Evolutionary conservation across 805 yeast species (phyloP), one percentile per base, ranked within the genome.

Genomic region (Kregervanrija fluxuum): DNA sequence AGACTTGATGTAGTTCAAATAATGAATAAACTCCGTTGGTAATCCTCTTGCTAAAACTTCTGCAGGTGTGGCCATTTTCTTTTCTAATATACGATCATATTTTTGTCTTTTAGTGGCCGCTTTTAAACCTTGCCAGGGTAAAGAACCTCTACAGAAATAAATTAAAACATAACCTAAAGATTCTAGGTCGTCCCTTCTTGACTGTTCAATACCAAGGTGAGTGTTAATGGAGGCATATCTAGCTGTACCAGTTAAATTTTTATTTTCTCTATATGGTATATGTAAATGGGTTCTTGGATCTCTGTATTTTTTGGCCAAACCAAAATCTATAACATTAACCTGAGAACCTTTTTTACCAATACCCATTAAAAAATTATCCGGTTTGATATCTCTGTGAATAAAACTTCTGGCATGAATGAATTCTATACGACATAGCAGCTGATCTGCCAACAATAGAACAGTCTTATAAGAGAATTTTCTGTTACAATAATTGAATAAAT

Each of bases 81-180:
- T 87, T 64, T 91, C 97, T 81, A 91, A 82, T 56, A 91, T 93
- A 50, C 96, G 78, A 68, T 91, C 97, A 67, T 91, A 91, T 68
- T 93, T 91, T 66, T 91, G 97, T 69, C 95, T 86, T 70, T 91
- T 91, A 12, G 96, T 88, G 22, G 91, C 93, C 35, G 98, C 99
- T 67, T 89, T 89, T 59, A 91, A 76, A 4, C 99, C 99, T 68
- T 91, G 99, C 99, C 99, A 91, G 44, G 99, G 99, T 57, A 91
- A 77, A 13, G 95, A 85, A 37, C 99, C 98, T 47, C 95, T 80
- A 66, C 95, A 85, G 63, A 91, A 93, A 68, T 91, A 91, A 55
- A 91, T 86, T 56, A 93, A 74, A 43, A 91, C 97, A 62, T 91
- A 91, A 41, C 96, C 98, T 59, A 91, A 75, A 49, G 93, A 82